A percentile compares a stretch with the other conserved stretches of the same genome.
These are phyloP conservation scores for Dinochytrium kinnereticum DNA, from an alignment of 371 early-diverging fungal species.

Conservation along the genomic window DNA sequence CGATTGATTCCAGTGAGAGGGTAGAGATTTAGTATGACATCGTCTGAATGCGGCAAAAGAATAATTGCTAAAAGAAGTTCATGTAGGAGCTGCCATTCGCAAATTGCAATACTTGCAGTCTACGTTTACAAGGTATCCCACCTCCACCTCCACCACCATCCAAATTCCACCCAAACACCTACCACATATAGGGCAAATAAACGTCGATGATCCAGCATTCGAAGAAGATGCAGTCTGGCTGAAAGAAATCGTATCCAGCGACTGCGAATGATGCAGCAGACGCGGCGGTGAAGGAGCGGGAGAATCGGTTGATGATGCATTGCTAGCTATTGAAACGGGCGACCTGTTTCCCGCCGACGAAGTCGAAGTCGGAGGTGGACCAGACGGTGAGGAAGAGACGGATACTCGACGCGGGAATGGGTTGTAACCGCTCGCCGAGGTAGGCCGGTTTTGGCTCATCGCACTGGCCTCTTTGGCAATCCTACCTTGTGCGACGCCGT, in stretches of 20 bases:
- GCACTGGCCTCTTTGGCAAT: no score
- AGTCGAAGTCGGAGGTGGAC: background rate
- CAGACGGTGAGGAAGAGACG: background rate
- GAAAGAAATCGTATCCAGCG: background rate
- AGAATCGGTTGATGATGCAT: constrained; percentile 1
- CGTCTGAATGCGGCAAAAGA: background rate
- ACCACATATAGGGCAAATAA: constrained; percentile 15
- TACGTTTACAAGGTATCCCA: background rate
- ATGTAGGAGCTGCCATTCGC: background rate
- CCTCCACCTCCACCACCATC: background rate
- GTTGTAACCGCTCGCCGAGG: background rate
- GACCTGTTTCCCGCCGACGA: background rate
- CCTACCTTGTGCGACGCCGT: no score
- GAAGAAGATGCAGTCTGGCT: background rate
- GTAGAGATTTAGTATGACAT: background rate
- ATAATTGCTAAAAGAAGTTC: background rate
- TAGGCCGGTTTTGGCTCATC: no score
- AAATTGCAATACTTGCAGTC: background rate
- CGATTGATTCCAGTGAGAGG: background rate
- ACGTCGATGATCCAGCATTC: background rate
- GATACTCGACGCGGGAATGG: background rate
- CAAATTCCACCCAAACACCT: background rate
- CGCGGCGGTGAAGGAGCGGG: background rate
- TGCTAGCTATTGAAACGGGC: constrained; percentile 5
- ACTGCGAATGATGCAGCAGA: constrained; percentile 11